Evolutionary conservation across 176 grass and related monocot genomes (phyloP).

Genomic region (Cocos nucifera): DNA sequence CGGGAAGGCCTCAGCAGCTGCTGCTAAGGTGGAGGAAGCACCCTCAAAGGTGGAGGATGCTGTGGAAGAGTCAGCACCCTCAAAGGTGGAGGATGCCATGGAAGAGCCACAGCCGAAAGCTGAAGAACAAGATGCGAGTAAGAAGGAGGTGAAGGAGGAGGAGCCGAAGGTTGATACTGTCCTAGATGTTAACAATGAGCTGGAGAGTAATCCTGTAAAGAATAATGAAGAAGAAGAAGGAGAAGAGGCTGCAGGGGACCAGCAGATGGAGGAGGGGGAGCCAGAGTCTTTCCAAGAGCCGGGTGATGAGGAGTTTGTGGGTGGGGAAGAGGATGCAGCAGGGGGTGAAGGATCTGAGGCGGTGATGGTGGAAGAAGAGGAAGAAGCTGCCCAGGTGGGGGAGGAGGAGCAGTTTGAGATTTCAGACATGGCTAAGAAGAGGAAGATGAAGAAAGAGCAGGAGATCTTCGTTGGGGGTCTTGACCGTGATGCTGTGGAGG

Average conservation of each 20-base stretch:
- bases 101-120: not conserved
- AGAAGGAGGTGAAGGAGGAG: not conserved
- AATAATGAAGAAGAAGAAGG: constrained; percentile 18
- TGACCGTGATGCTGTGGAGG: constrained; percentile 49
- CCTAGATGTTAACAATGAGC: not conserved
- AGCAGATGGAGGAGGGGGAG: constrained; percentile 2
- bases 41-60: not conserved
- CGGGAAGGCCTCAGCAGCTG: not conserved
- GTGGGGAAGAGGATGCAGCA: constrained; percentile 1
- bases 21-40: not conserved
- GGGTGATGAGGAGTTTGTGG: constrained; percentile 10
- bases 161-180: not conserved
- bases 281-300: constrained; percentile 6
- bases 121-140: not conserved
- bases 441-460: constrained; percentile 56
- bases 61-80: not conserved
- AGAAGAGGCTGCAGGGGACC: not conserved
- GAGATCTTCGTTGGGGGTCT: constrained; percentile 67
- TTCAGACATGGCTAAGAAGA: constrained; percentile 43
- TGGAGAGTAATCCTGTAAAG: not conserved
- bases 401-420: constrained; percentile 39
- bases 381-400: constrained; percentile 16
- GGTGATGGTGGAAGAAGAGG: not conserved
- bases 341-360: constrained; percentile 3
- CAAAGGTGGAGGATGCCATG: no score